phyloP scores from a whole-genome alignment of 1,139 yeast genomes.

The Nakaseomyces delphensis region DNA sequence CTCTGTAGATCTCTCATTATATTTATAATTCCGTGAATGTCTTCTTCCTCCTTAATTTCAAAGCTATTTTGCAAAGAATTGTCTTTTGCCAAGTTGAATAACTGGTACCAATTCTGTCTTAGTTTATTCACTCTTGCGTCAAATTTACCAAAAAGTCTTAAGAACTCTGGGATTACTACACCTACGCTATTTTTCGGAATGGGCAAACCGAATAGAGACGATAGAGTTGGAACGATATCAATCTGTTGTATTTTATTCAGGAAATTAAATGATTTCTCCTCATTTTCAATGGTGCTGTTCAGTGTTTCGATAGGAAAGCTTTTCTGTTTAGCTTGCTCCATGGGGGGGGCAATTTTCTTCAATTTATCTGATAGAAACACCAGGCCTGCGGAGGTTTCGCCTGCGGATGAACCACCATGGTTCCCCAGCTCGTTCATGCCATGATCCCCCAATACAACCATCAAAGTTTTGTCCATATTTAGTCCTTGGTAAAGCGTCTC shows the following conservation, averaged over 20 bases:
- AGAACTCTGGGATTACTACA: conserved; percentile 48
- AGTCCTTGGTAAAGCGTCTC: conserved; percentile 43
- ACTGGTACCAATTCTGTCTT: conserved; percentile 55
- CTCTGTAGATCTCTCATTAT: conserved; percentile 47
- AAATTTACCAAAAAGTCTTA: conserved; percentile 42
- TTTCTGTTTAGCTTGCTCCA: conserved; percentile 26
- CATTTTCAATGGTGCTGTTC: conserved; percentile 27
- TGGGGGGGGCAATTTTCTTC: conserved; percentile 22
- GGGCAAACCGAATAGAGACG: conserved; percentile 66
- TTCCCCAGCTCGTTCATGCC: conserved; percentile 88
- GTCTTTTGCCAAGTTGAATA: conserved; percentile 29
- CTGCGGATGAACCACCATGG: conserved; percentile 89
- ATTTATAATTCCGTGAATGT: conserved; percentile 30
- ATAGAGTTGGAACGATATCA: conserved; percentile 80
- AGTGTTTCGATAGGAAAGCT: conserved; percentile 34
- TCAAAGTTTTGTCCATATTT: conserved; percentile 47
- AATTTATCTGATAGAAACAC: conserved; percentile 59
- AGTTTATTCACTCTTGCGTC: conserved; percentile 36
- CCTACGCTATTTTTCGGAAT: conserved; percentile 86
- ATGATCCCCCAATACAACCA: conserved; percentile 85
- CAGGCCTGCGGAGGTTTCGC: conserved; percentile 85
- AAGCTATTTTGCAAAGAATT: conserved; percentile 25
- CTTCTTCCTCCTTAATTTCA: conserved; percentile 10
- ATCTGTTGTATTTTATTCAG: conserved; percentile 58
- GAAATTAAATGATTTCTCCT: conserved; percentile 37